Evolutionary conservation across 306 rosid genomes (phyloP).

Genomic region (Begonia peltatifolia): DNA sequence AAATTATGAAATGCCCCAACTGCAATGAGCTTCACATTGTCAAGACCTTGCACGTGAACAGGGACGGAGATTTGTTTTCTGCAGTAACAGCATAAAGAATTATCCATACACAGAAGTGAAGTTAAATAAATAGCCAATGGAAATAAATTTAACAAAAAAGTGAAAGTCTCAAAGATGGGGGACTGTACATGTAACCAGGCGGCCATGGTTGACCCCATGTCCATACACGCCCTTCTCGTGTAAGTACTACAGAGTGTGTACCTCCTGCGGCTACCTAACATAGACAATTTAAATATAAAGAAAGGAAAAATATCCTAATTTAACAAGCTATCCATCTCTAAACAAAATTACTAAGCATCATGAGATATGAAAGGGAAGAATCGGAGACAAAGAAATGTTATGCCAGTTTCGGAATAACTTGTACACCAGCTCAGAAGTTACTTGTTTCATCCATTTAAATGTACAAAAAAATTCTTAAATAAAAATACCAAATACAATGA

Average conservation of each 20-base stretch:
- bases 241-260: constrained; percentile 96
- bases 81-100: not conserved
- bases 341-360: too few relatives aligned
- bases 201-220: constrained; percentile 99
- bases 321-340: too few relatives aligned
- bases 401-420: not conserved
- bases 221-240: constrained; percentile 94
- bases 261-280: constrained; percentile 98
- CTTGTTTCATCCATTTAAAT: too few relatives aligned
- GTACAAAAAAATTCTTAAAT: too few relatives aligned
- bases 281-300: not conserved
- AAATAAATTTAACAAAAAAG: too few relatives aligned
- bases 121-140: not conserved
- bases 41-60: constrained; percentile 95
- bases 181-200: constrained; percentile 87
- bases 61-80: constrained; percentile 93
- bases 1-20: constrained; percentile 98
- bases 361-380: not conserved
- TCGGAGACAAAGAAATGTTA: not conserved
- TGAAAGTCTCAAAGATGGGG: constrained; percentile 2
- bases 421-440: too few relatives aligned
- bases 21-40: constrained; percentile 72
- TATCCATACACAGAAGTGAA: not conserved
- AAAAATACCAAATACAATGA: too few relatives aligned
- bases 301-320: too few relatives aligned